Evolutionary conservation across 2,329 filamentous ascomycete genomes (phyloP), one percentile per base, ranked within the genome.

Genomic region (Aureobasidium lini): DNA sequence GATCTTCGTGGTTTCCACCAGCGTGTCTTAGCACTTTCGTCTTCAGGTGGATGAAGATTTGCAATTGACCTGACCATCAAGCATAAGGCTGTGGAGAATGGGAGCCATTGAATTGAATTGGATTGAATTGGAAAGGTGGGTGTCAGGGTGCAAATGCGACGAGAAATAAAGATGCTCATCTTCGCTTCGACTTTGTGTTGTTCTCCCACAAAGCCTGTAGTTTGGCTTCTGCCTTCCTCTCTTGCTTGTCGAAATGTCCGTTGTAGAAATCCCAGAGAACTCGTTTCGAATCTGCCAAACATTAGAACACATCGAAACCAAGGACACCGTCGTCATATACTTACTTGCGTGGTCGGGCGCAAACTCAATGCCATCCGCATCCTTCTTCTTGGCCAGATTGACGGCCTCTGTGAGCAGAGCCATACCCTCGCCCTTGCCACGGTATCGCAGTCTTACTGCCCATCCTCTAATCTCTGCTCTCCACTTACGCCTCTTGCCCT

Each of bases 381-480:
- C 87, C 67, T 81, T 82, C 71, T 85, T 84, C 65, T 82, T 81
- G 61, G 87, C 86, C 58, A 87, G 71, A 60, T 79, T 79, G 2
- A 92, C 84, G 1, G 88, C 89, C 65, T 89, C 87, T 65, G 87
- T 82, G 49, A 96, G 77, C 66, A 96, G 73, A 34, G 85, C 86
- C 42, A 77, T 79, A 2, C 90, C 91, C 28, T 95, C 77, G 0
- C 90, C 90, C 63, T 84, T 83, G 34, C 82, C 78, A 29, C 91
- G 81, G 71, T 90, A 90, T 65, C 79, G 78, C 53, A 85, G 74
- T 68, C 80, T 80, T 1, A 90, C 89, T 1, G 90, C 93, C 90
- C 91, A 96, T 1, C 88, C 90, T 31, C 88, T 83, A 60, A 96
- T 86, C 49, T 90, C 77, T 8, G 86, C 88, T 62, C 81, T 82